Percentiles rank a stretch among this genome's conserved stretches.
Evolutionary conservation across 2,329 filamentous ascomycete genomes (phyloP).

Genomic region (Monilinia fructicola): DNA sequence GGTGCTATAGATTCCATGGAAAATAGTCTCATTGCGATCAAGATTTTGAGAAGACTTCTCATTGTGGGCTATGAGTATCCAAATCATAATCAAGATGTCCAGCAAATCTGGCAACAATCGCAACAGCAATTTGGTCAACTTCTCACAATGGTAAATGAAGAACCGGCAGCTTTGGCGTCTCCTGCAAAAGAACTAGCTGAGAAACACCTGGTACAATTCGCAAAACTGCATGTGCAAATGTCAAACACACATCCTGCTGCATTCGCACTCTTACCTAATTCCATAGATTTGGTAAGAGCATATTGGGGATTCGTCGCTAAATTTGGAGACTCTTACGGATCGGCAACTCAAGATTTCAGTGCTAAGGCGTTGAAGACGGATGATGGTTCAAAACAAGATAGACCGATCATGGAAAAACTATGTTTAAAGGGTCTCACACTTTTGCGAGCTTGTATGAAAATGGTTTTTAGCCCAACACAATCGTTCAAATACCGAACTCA

Average conservation of each 20-base stretch:
- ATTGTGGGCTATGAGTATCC: constrained; percentile 82
- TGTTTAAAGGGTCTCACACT: constrained; percentile 81
- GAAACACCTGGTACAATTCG: constrained; percentile 84
- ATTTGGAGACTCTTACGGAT: constrained; percentile 71
- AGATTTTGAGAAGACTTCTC: constrained; percentile 75
- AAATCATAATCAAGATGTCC: constrained; percentile 72
- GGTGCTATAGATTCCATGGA: constrained; percentile 64
- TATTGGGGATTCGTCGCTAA: constrained; percentile 83
- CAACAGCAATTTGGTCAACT: constrained; percentile 77
- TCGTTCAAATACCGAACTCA: constrained; percentile 80
- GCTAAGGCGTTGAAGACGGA: constrained; percentile 48
- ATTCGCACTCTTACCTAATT: constrained; percentile 79
- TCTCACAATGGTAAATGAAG: constrained; percentile 60
- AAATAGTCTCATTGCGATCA: constrained; percentile 76
- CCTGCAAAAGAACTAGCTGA: constrained; percentile 64
- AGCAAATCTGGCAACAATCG: constrained; percentile 77
- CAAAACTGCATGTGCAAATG: constrained; percentile 90
- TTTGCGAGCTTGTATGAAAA: constrained; percentile 77
- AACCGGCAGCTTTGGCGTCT: constrained; percentile 52
- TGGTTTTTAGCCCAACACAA: constrained; percentile 77
- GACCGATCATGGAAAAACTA: constrained; percentile 72
- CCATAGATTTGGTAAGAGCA: constrained; percentile 70
- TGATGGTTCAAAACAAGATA: constrained; percentile 52
- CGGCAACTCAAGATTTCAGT: constrained; percentile 42
- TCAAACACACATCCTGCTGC: constrained; percentile 74